These are phyloP conservation scores for Cryphonectria carpinicola DNA, from an alignment of 2,329 filamentous ascomycete genomes.

Conservation along the genomic window DNA sequence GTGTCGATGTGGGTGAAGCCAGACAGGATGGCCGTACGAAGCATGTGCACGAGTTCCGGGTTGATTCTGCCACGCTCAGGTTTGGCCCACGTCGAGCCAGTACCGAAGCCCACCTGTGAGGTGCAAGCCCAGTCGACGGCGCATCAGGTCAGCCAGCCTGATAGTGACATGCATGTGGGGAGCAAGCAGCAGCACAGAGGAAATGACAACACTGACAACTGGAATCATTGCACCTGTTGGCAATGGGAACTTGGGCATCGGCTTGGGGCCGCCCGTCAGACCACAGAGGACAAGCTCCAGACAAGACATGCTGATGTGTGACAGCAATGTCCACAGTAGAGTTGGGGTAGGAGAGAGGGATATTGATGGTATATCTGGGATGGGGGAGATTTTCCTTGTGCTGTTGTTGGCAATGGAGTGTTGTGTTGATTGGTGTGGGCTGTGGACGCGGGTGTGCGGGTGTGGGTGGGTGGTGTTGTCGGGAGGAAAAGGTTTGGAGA, in stretches of 20 bases:
- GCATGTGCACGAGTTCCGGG: background rate
- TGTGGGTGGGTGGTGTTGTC: background rate
- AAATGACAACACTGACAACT: background rate
- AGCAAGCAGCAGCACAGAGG: background rate
- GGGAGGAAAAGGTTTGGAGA: background rate
- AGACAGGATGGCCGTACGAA: background rate
- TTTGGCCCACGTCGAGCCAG: background rate
- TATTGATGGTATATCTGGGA: background rate
- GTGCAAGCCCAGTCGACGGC: no score
- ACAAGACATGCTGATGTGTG: background rate
- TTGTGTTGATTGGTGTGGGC: no score
- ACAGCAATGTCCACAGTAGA: background rate
- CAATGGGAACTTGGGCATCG: background rate
- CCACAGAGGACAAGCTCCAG: background rate
- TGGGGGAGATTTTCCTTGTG: background rate
- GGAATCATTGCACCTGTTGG: background rate
- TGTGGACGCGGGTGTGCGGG: no score
- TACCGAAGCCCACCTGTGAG: background rate
- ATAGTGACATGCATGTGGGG: background rate
- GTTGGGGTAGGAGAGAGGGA: background rate
- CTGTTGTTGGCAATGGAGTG: background rate
- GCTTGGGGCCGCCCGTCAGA: background rate
- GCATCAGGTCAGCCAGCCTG: background rate
- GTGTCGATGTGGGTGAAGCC: background rate
- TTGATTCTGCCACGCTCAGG: background rate